Conservation (phyloP, 1,284 basidiomycete species). For the Filobasidium uniguttulatum region DNA sequence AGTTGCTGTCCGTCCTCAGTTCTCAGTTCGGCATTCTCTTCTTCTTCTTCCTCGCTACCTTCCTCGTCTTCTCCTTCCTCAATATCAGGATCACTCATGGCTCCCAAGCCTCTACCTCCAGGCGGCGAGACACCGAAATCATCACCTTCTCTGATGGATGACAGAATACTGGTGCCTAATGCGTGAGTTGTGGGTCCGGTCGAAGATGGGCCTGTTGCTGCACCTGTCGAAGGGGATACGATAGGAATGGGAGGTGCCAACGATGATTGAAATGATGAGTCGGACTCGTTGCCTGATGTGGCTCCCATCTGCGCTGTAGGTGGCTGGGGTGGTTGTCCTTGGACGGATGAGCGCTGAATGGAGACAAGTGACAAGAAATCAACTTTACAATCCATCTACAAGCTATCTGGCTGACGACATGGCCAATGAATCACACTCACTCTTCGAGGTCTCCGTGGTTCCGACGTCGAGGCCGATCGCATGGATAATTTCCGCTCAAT, state of each 20-base stretch:
- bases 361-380: too few relatives aligned
- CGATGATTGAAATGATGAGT: conserved; percentile 59
- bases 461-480: conserved; percentile 35
- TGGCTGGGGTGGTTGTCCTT: background rate
- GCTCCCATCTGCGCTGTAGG: too few relatives aligned
- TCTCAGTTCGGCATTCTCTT: conserved; percentile 57
- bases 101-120: background rate
- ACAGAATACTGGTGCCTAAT: conserved; percentile 18
- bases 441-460: conserved; percentile 20
- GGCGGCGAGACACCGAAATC: conserved; percentile 18
- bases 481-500: conserved; percentile 74
- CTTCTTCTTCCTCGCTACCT: conserved; percentile 46
- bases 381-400: too few relatives aligned
- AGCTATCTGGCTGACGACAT: too few relatives aligned
- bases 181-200: conserved; percentile 14
- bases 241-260: background rate
- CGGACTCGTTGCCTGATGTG: conserved; percentile 56
- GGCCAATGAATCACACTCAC: too few relatives aligned
- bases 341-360: conserved; percentile 11
- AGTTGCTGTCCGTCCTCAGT: conserved; percentile 40
- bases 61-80: conserved; percentile 47
- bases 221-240: conserved; percentile 31
- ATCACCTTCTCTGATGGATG: conserved; percentile 35
- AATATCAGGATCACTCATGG: conserved; percentile 39
- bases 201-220: conserved; percentile 9